Conservation (phyloP, 345 rosid species). For the Eucalyptus sp. region DNA sequence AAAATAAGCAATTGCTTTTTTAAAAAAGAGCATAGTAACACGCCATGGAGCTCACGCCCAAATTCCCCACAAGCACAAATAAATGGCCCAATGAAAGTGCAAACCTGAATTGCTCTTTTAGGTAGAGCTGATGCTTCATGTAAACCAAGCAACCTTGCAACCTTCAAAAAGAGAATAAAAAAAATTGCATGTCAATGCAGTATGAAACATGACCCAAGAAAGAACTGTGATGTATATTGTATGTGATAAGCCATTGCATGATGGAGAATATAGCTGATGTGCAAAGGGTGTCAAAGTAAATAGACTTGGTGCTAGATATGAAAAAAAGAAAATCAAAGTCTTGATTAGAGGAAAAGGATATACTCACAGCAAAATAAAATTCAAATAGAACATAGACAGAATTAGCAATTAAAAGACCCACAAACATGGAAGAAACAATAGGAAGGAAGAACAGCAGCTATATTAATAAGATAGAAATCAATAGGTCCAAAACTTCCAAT, state of each 20-base stretch:
- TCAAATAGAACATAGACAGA: neutral
- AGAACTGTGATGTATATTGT: neutral
- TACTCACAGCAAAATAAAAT: neutral
- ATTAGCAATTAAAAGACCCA: neutral
- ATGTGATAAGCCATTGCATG: neutral
- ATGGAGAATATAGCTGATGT: neutral
- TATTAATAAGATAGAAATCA: neutral
- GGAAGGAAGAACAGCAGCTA: neutral
- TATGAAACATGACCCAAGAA: neutral
- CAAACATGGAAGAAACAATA: neutral
- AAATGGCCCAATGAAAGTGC: neutral
- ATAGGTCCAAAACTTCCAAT: neutral
- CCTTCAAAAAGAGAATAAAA: slow-evolving; percentile 27
- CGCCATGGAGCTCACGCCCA: neutral
- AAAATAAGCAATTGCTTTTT: neutral
- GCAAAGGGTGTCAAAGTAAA: neutral
- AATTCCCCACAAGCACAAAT: neutral
- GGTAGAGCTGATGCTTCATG: slow-evolving; percentile 66
- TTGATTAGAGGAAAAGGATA: neutral
- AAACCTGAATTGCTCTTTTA: slow-evolving; percentile 93
- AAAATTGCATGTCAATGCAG: neutral
- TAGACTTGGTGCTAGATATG: neutral
- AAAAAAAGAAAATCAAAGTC: neutral
- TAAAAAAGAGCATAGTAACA: neutral
- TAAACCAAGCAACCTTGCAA: slow-evolving; percentile 71